These are phyloP conservation scores for Acer saccharum DNA, from an alignment of 345 rosid species.

Conservation along the genomic window DNA sequence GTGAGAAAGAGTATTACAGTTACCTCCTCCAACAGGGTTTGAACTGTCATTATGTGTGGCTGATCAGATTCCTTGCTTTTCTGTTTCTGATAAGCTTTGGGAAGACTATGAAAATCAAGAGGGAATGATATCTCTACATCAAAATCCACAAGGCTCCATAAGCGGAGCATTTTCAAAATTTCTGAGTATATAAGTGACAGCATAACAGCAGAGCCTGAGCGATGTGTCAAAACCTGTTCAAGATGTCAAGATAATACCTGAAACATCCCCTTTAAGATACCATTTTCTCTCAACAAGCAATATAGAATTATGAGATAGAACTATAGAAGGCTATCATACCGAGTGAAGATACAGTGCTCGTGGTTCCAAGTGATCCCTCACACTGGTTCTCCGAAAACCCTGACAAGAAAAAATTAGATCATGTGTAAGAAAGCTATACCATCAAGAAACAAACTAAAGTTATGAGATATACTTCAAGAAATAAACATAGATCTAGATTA, in stretches of 20 bases:
- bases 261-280: neutral
- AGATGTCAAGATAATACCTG: slow-evolving; percentile 20
- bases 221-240: slow-evolving; percentile 63
- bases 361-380: slow-evolving; percentile 39
- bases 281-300: neutral
- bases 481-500: neutral
- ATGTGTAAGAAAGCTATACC: neutral
- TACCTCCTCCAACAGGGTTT: slow-evolving; percentile 50
- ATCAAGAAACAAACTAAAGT: slow-evolving; percentile 2
- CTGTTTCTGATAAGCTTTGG: slow-evolving; percentile 63
- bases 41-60: slow-evolving; percentile 52
- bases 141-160: slow-evolving; percentile 58
- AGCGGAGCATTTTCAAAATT: slow-evolving; percentile 61
- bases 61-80: slow-evolving; percentile 63
- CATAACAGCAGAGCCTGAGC: slow-evolving; percentile 62
- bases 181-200: slow-evolving; percentile 60
- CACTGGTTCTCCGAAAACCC: slow-evolving; percentile 55
- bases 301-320: neutral
- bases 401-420: slow-evolving; percentile 18
- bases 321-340: slow-evolving; percentile 31
- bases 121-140: slow-evolving; percentile 67
- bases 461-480: neutral
- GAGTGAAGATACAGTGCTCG: slow-evolving; percentile 62
- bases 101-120: slow-evolving; percentile 50
- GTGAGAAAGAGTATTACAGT: slow-evolving; percentile 9